Evolutionary conservation across 176 grass and related monocot genomes (phyloP), one percentile per base, ranked within the genome.

Genomic region (Tillandsia leiboldiana): DNA sequence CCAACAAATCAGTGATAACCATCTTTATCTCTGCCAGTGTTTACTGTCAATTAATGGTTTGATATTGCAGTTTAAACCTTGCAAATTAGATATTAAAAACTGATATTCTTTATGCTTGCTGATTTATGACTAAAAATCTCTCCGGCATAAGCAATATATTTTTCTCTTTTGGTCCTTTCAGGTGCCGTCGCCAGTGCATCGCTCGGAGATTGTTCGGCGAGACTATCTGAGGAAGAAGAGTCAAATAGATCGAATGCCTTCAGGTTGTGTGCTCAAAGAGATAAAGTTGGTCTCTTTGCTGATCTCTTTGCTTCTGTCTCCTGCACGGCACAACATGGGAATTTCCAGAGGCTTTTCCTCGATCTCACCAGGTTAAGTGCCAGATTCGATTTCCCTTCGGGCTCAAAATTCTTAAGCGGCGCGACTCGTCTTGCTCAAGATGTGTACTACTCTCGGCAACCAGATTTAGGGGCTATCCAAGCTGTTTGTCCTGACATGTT

Each of bases 281-380:
- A 92, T 48, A 97, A 79, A 13, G 76, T 81, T 73, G 76, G 73
- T 75, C 62, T 83, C 57, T 82, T 84, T 71, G 81, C 77, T 9
- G 93, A 97, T 52, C 63, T 92, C 65, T 97, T 92, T 89, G 74
- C 86, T 63, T 92, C 88, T 85, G 66, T 92, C 78, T 83, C 79
- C 67, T 85, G 80, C 50, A 92, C 86, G n/a, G 89, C 86, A 50
- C 86, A 92, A 62, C 75, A 85, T 63, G 93, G 93, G 73, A 97
- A 87, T 75, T 92, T 97, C 65, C 93, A 97, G 74, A 87, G 84
- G 71, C 77, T 81, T 84, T 89, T 97, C 58, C 81, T 97, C 49
- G 89, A 97, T 80, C 83, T 97, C 69, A 89, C 86, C 12, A 79
- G 80, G 79, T 75, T 91, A 56, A 92, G 68, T 59, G 72, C 77